Evolutionary conservation across 2,329 filamentous ascomycete species (phyloP), one percentile per base, ranked within the genome.

Genomic region (Hymenoscyphus repandus): DNA sequence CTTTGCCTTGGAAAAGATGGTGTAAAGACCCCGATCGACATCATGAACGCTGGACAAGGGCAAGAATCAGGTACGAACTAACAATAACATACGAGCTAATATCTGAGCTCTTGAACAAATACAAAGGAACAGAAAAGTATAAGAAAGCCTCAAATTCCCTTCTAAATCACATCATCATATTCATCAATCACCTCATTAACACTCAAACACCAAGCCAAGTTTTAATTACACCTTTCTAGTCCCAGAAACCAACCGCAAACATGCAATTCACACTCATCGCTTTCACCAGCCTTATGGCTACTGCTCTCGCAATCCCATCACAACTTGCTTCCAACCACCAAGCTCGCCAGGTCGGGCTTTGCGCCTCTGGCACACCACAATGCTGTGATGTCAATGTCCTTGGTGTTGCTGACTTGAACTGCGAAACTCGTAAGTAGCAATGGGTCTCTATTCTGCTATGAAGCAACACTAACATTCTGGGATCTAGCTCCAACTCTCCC

Each of bases 301-400:
- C 5, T 47, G 65, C 53, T 50, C 53, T 61, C 50, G 54, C 58
- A 41, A 44, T 60, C 42, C 61, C 65, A 22, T 55, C 61, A 36
- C 55, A 59, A 10, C 59, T 67, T 31, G 55, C 58, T 6, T 59
- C 66, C 30, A 61, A 61, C 13, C 63, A 66, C 13, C 63, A 66
- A 38, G 64, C 68, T 51, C 69, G 70, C 44, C 68, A 69, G 59
- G 53, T 61, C 52, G 47, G 60, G 5, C 63, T 73, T 36, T 76
- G 74, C 61, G 65, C 64, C 32, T 75, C 75, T 13, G 31, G 30
- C 20, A 6, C 31, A 15, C 61, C 76, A 3, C 73, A 77, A 57
- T 85, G 82, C 72, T 85, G 82, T 63, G 76, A 80, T 12, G 81
- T 79, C 20, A 77, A 84, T 57, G 73, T 85, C 32, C 74, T 84